These are phyloP conservation scores for Amanita subjunquillea DNA, from an alignment of 768 basidiomycete species.

Conservation along the genomic window DNA sequence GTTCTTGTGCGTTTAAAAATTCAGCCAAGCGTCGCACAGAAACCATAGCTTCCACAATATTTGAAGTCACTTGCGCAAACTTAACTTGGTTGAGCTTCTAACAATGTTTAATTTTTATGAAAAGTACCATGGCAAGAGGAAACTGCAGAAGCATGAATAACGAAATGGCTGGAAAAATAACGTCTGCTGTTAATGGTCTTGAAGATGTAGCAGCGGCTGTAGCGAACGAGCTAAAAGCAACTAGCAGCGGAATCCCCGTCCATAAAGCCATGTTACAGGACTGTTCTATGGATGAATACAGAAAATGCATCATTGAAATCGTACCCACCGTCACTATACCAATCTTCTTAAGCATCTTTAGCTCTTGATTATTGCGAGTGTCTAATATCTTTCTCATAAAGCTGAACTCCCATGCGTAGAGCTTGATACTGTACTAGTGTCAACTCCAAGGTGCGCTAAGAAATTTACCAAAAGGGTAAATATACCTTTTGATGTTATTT, in stretches of 20 bases:
- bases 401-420: slow-evolving; percentile 93
- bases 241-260: slow-evolving; percentile 62
- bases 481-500: slow-evolving; percentile 76
- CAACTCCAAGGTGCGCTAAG: neutral
- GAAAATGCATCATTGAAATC: slow-evolving; percentile 5
- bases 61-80: slow-evolving; percentile 67
- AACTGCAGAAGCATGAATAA: slow-evolving; percentile 83
- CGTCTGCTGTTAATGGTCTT: slow-evolving; percentile 72
- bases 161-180: slow-evolving; percentile 94
- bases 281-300: slow-evolving; percentile 14
- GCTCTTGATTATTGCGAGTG: slow-evolving; percentile 74
- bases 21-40: slow-evolving; percentile 68
- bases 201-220: slow-evolving; percentile 52
- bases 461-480: neutral
- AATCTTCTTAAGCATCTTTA: slow-evolving; percentile 76
- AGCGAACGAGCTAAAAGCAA: slow-evolving; percentile 78
- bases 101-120: neutral
- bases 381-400: slow-evolving; percentile 73
- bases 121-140: slow-evolving; percentile 69
- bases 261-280: slow-evolving; percentile 55
- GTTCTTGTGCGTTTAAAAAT: slow-evolving; percentile 71
- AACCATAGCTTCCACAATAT: slow-evolving; percentile 79
- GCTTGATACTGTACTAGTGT: slow-evolving; percentile 54
- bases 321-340: slow-evolving; percentile 55
- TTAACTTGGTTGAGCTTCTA: slow-evolving; percentile 14